These are phyloP conservation scores for Rhazya stricta DNA, from an alignment of 257 asterid genomes.

Conservation along the genomic window DNA sequence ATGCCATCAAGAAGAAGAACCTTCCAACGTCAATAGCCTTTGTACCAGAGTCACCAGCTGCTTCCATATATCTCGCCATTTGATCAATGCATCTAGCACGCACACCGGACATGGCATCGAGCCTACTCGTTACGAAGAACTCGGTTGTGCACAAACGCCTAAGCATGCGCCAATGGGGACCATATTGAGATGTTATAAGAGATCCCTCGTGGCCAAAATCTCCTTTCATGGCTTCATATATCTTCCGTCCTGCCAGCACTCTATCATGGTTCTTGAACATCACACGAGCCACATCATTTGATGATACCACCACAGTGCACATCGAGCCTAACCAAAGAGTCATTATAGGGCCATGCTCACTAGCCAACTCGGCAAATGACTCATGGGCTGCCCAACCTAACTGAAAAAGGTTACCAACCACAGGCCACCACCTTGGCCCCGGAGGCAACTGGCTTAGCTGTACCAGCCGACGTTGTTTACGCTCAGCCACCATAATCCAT, in stretches of 20 bases:
- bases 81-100: slow-evolving; percentile 42
- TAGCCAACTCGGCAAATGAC: slow-evolving; percentile 42
- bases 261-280: slow-evolving; percentile 64
- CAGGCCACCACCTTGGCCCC: slow-evolving; percentile 69
- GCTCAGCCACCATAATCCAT: not conserved
- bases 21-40: slow-evolving; percentile 22
- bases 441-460: slow-evolving; percentile 40
- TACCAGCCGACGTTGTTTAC: not conserved
- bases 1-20: slow-evolving; percentile 23
- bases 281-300: slow-evolving; percentile 43
- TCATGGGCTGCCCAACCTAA: slow-evolving; percentile 51
- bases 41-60: slow-evolving; percentile 18
- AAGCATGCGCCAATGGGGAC: slow-evolving; percentile 65
- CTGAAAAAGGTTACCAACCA: slow-evolving; percentile 56
- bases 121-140: slow-evolving; percentile 47
- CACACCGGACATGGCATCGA: slow-evolving; percentile 42
- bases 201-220: slow-evolving; percentile 62
- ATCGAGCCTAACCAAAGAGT: slow-evolving; percentile 60
- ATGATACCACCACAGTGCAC: slow-evolving; percentile 46
- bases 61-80: slow-evolving; percentile 35
- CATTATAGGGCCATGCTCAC: slow-evolving; percentile 53
- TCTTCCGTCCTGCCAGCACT: slow-evolving; percentile 55
- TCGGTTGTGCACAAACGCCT: slow-evolving; percentile 53
- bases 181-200: slow-evolving; percentile 68
- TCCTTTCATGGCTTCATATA: slow-evolving; percentile 70